Percentiles rank a stretch among this genome's conserved stretches.
These are phyloP conservation scores for Gliomastix tumulicola DNA, from an alignment of 2,329 filamentous ascomycete species.

Conservation along the genomic window DNA sequence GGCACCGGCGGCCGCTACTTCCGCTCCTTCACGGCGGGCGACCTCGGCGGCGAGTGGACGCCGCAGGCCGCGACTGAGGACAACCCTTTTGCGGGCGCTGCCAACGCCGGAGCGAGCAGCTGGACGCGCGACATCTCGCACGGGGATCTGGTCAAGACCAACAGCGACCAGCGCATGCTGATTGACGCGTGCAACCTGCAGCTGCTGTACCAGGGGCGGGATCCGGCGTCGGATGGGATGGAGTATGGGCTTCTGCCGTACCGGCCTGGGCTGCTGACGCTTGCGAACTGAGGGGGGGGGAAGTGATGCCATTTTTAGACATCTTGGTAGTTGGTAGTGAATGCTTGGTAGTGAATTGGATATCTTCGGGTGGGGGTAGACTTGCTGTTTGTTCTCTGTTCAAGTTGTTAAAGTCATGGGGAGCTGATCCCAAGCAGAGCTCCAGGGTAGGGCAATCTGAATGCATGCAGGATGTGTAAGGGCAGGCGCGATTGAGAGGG, in stretches of 20 bases:
- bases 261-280: slow-evolving; percentile 45
- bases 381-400: no score
- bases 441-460: no score
- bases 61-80: slow-evolving; percentile 46
- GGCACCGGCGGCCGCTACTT: slow-evolving; percentile 54
- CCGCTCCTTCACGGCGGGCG: slow-evolving; percentile 57
- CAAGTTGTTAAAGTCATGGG: no score
- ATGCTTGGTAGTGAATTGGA: no score
- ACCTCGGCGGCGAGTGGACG: slow-evolving; percentile 51
- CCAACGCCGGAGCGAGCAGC: slow-evolving; percentile 52
- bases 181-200: slow-evolving; percentile 59
- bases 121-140: slow-evolving; percentile 65
- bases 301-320: no score
- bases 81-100: slow-evolving; percentile 58
- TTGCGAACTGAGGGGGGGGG: slow-evolving; percentile 5
- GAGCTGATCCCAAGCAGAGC: no score
- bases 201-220: slow-evolving; percentile 54
- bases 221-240: slow-evolving; percentile 24
- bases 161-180: slow-evolving; percentile 54
- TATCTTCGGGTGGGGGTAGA: no score
- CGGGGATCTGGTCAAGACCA: slow-evolving; percentile 51
- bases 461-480: no score
- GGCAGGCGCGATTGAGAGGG: no score
- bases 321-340: no score
- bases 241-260: slow-evolving; percentile 48